Evolutionary conservation across 2,329 filamentous ascomycete genomes (phyloP).

Genomic region (Aspergillus sp.): DNA sequence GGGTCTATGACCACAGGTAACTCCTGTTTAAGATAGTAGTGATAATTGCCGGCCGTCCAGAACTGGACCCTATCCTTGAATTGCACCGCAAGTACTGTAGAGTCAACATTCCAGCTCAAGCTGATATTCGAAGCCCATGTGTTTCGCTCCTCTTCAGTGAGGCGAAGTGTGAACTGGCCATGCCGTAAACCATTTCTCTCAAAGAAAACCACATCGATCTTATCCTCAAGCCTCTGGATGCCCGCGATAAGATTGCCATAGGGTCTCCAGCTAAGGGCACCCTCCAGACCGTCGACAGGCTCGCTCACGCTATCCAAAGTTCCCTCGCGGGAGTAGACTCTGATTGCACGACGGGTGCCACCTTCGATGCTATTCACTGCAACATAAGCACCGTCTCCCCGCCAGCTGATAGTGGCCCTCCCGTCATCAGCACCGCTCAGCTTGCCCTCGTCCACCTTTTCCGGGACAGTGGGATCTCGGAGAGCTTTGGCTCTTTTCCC

Average conservation of each 20-base stretch:
- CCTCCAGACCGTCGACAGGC: conserved; percentile 89
- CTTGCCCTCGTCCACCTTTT: conserved; percentile 83
- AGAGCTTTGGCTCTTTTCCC: conserved; percentile 85
- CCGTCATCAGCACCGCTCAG: conserved; percentile 76
- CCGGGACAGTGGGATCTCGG: conserved; percentile 91
- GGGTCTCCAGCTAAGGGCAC: conserved; percentile 86
- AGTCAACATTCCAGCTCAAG: conserved; percentile 89
- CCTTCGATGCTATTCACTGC: conserved; percentile 81
- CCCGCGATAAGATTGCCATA: conserved; percentile 89
- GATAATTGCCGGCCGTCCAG: conserved; percentile 97
- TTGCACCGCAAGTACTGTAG: conserved; percentile 83
- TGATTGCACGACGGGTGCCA: conserved; percentile 73
- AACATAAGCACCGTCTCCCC: conserved; percentile 89
- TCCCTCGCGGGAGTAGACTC: conserved; percentile 89
- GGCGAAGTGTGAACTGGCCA: conserved; percentile 83
- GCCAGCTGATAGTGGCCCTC: conserved; percentile 79
- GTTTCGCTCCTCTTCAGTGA: conserved; percentile 63
- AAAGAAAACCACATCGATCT: conserved; percentile 89
- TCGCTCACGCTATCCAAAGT: conserved; percentile 91
- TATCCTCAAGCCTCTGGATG: conserved; percentile 71
- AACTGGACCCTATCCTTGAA: conserved; percentile 78
- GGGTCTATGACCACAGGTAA: conserved; percentile 54
- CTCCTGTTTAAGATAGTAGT: conserved; percentile 97
- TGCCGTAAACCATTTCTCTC: conserved; percentile 97
- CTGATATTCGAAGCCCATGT: conserved; percentile 62